Percentiles rank a stretch among this genome's conserved stretches.
Conservation (phyloP, 2,329 filamentous ascomycete species). For the Cladosporium sp. region DNA sequence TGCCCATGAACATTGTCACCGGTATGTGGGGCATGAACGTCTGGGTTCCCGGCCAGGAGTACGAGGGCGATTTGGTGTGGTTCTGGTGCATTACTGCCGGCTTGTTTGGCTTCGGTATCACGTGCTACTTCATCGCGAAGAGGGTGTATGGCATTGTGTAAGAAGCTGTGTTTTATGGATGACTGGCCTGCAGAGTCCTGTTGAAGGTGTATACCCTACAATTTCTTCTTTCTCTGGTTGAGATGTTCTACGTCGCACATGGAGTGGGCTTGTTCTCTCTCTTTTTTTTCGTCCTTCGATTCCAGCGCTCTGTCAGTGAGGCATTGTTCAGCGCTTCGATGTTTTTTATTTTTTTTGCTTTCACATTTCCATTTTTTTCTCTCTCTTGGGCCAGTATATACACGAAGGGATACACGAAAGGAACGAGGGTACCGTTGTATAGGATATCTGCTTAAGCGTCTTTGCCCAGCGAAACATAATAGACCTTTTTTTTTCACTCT, state of each 20-base stretch:
- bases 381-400: background rate
- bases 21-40: slow-evolving; percentile 97
- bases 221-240: background rate
- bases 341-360: background rate
- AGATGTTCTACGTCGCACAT: background rate
- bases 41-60: slow-evolving; percentile 79
- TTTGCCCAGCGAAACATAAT: too few species aligned
- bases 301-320: too few species aligned
- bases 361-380: background rate
- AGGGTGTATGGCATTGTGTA: slow-evolving; percentile 75
- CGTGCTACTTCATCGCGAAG: slow-evolving; percentile 78
- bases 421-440: too few species aligned
- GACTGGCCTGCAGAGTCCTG: background rate
- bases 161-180: background rate
- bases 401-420: background rate
- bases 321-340: background rate
- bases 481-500: too few species aligned
- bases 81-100: slow-evolving; percentile 63
- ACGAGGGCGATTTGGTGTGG: slow-evolving; percentile 58
- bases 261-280: too few species aligned
- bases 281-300: background rate
- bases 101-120: slow-evolving; percentile 71
- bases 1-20: slow-evolving; percentile 99
- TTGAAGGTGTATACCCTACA: background rate
- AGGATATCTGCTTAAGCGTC: too few species aligned